Evolutionary conservation across 805 yeast genomes (phyloP).

Genomic region (Teunomyces barrocoloradensis): DNA sequence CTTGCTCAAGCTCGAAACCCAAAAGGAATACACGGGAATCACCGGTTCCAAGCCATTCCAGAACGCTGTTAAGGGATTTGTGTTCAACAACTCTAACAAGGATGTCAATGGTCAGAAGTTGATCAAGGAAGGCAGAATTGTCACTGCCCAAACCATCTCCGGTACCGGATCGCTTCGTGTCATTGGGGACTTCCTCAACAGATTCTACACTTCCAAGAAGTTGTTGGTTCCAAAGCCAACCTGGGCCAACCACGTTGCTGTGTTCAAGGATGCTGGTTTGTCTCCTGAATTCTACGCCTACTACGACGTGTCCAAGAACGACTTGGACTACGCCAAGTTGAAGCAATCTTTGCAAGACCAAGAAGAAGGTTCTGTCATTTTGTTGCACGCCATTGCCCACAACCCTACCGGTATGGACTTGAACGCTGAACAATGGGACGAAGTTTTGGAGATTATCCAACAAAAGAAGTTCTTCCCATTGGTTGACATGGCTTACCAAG

Average conservation of each 20-base stretch:
- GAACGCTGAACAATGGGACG: constrained; percentile 73
- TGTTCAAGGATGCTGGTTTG: constrained; percentile 73
- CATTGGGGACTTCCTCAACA: constrained; percentile 70
- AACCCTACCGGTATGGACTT: constrained; percentile 97
- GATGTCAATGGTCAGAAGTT: constrained; percentile 56
- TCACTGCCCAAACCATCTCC: constrained; percentile 83
- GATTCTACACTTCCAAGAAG: constrained; percentile 54
- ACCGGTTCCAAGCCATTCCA: constrained; percentile 73
- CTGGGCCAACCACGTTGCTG: constrained; percentile 91
- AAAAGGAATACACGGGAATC: constrained; percentile 87
- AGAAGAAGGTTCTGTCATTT: constrained; percentile 59
- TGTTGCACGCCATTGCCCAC: constrained; percentile 94
- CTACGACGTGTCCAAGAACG: constrained; percentile 60
- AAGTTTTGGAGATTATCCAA: constrained; percentile 62
- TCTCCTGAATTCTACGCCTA: constrained; percentile 62
- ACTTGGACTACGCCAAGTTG: constrained; percentile 64
- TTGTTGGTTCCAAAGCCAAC: constrained; percentile 83
- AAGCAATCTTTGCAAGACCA: constrained; percentile 54
- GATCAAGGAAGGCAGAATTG: constrained; percentile 60
- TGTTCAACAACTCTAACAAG: constrained; percentile 59
- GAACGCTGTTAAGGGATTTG: constrained; percentile 61
- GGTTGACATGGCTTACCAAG: constrained; percentile 94
- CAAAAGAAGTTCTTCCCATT: constrained; percentile 67
- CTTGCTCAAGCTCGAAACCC: constrained; percentile 47
- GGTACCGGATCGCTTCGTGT: constrained; percentile 95